Evolutionary conservation across 306 rosid genomes (phyloP).

Genomic region (Rosa chinensis): DNA sequence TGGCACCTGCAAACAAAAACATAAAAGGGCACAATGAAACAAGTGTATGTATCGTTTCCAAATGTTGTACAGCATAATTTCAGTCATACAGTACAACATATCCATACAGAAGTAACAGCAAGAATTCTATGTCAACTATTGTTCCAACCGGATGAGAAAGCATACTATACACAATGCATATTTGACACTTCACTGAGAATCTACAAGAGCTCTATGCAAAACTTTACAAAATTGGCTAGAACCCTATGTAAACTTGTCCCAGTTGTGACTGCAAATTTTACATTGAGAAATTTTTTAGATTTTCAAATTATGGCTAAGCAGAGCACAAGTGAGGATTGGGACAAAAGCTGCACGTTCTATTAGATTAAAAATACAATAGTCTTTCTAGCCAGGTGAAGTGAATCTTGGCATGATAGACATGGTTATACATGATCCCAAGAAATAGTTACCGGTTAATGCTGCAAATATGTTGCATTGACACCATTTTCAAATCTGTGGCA

Average conservation of each 20-base stretch:
- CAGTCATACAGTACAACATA: not conserved
- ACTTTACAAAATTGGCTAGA: not conserved
- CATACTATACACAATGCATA: not conserved
- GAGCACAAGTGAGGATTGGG: not conserved
- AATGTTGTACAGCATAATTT: not conserved
- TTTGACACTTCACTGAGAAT: not conserved
- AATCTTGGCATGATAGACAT: not conserved
- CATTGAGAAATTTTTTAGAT: not conserved
- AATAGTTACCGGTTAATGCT: constrained; percentile 1
- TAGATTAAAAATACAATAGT: not conserved
- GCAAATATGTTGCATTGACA: not conserved
- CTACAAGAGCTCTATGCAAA: not conserved
- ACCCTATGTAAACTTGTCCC: not conserved
- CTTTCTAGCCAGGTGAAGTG: not conserved
- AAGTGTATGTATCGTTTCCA: not conserved
- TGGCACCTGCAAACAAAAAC: constrained; percentile 67
- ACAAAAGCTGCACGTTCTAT: not conserved
- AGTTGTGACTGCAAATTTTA: not conserved
- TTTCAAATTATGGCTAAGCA: not conserved
- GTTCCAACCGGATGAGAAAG: not conserved
- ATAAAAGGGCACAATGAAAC: constrained; percentile 12
- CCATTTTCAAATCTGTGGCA: not conserved
- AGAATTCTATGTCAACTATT: not conserved
- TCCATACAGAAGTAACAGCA: not conserved
- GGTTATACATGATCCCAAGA: not conserved